phyloP scores from a whole-genome alignment of 306 rosid genomes.

The Sophora flavescens region DNA sequence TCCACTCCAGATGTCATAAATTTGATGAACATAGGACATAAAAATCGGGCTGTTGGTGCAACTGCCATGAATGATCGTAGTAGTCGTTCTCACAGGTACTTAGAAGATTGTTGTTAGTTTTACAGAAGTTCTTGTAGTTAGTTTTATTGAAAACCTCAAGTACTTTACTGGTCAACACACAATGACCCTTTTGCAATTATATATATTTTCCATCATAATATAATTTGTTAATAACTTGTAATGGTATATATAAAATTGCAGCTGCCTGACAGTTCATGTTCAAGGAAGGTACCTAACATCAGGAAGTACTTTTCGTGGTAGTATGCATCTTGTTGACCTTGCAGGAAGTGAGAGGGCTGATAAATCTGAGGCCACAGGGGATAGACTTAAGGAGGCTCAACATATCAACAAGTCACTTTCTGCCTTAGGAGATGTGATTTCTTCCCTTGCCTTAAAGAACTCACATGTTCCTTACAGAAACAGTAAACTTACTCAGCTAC shows the following conservation, averaged over 20 bases:
- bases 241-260: constrained; percentile 50
- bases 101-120: background rate
- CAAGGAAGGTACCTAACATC: constrained; percentile 85
- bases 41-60: constrained; percentile 84
- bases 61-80: constrained; percentile 92
- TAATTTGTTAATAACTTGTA: constrained; percentile 32
- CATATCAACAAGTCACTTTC: constrained; percentile 97
- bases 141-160: background rate
- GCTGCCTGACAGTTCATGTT: constrained; percentile 96
- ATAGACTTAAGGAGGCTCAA: constrained; percentile 96
- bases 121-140: background rate
- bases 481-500: constrained; percentile 96
- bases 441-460: constrained; percentile 85
- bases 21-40: constrained; percentile 87
- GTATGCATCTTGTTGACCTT: constrained; percentile 94
- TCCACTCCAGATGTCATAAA: constrained; percentile 75
- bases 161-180: constrained; percentile 6
- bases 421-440: constrained; percentile 94
- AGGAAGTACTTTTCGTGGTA: constrained; percentile 72
- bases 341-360: constrained; percentile 99
- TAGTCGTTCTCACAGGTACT: constrained; percentile 94
- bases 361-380: constrained; percentile 94
- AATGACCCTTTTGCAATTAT: background rate
- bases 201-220: background rate
- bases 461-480: constrained; percentile 96